Percentiles rank a stretch among this genome's conserved stretches.
phyloP scores from a whole-genome alignment of 2,329 filamentous ascomycete genomes.

The Stagonosporopsis vannaccii region DNA sequence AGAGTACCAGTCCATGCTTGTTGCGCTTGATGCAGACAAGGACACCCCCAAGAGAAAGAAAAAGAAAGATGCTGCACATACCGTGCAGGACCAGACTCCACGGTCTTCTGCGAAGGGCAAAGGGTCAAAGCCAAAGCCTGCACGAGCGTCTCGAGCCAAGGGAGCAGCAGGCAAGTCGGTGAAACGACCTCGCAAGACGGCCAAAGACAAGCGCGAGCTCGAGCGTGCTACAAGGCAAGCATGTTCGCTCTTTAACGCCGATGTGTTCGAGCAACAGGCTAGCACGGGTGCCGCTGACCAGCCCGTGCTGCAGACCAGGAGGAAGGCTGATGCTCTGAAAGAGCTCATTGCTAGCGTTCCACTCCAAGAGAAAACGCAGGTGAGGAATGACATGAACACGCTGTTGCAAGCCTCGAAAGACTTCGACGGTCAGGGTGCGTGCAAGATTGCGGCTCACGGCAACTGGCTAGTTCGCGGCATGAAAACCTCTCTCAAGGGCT shows the following conservation, averaged over 20 bases:
- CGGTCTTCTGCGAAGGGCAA: slow-evolving; percentile 11
- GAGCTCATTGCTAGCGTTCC: slow-evolving; percentile 52
- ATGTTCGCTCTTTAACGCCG: slow-evolving; percentile 34
- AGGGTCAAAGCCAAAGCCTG: slow-evolving; percentile 3
- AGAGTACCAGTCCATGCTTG: slow-evolving; percentile 39
- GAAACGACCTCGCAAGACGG: slow-evolving; percentile 18
- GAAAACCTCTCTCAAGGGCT: slow-evolving; percentile 54
- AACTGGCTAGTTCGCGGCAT: slow-evolving; percentile 59
- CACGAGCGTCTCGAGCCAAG: slow-evolving; percentile 8
- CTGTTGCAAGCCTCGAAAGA: slow-evolving; percentile 51
- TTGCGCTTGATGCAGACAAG: slow-evolving; percentile 33
- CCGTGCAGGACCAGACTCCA: slow-evolving; percentile 13
- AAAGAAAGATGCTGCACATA: slow-evolving; percentile 11
- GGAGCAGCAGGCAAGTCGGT: slow-evolving; percentile 8
- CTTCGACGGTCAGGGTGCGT: slow-evolving; percentile 50
- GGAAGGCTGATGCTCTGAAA: slow-evolving; percentile 48
- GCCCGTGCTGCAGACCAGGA: slow-evolving; percentile 31
- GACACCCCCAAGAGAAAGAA: slow-evolving; percentile 37
- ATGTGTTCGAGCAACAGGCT: slow-evolving; percentile 46
- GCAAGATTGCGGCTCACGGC: slow-evolving; percentile 41
- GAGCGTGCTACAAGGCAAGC: slow-evolving; percentile 29
- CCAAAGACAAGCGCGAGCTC: slow-evolving; percentile 27
- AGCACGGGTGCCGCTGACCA: slow-evolving; percentile 29
- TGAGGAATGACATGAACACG: slow-evolving; percentile 45
- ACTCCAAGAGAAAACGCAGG: slow-evolving; percentile 42